Percentiles rank a stretch among this genome's conserved stretches.
phyloP scores from a whole-genome alignment of 2,329 filamentous ascomycete species.

The Fusarium palustre region DNA sequence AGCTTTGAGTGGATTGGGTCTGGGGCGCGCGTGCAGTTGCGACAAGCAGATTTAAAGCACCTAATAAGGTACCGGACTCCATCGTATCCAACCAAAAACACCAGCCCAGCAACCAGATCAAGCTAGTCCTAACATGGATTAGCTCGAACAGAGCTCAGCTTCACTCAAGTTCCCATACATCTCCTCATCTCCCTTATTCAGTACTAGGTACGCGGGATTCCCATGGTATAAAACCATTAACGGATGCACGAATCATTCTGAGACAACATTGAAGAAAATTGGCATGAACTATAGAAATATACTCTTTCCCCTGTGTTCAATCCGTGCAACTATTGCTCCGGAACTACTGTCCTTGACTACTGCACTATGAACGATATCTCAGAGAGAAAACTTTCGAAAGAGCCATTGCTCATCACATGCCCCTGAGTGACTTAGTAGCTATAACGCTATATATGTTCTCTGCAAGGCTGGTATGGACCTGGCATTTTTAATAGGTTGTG shows the following conservation, averaged over 20 bases:
- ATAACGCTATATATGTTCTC: background rate
- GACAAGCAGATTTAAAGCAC: constrained; percentile 6
- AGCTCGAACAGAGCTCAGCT: background rate
- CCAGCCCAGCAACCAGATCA: background rate
- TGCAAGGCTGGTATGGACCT: background rate
- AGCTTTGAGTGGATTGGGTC: constrained; percentile 41
- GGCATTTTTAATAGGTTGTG: background rate
- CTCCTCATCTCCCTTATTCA: background rate
- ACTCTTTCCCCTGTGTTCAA: background rate
- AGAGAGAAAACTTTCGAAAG: background rate
- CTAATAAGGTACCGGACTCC: background rate
- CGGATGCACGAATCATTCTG: background rate
- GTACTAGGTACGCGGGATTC: background rate
- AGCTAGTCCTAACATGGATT: background rate
- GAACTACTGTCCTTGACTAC: background rate
- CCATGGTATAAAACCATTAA: background rate
- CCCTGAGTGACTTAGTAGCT: background rate
- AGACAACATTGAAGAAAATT: background rate
- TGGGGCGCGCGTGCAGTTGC: constrained; percentile 1
- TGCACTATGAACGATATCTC: background rate
- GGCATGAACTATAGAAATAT: background rate
- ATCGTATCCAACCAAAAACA: constrained; percentile 3
- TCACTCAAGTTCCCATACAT: background rate
- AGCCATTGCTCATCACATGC: background rate
- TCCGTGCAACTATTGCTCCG: too few relatives aligned